Evolutionary conservation across 2,329 filamentous ascomycete genomes (phyloP), one percentile per base, ranked within the genome.

Genomic region (Camptophora hylomeconis): DNA sequence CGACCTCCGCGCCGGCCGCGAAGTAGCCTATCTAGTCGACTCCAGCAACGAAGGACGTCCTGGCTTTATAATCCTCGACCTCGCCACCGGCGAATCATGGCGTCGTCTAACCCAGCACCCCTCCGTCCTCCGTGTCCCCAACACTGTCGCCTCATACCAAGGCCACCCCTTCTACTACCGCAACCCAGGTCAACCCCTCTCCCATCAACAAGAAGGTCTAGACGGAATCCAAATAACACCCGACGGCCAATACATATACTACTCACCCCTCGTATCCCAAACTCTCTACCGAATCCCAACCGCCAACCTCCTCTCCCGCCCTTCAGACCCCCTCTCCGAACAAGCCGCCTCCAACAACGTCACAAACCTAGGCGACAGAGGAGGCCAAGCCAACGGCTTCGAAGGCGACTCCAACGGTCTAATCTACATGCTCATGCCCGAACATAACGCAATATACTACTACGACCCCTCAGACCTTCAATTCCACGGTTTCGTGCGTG

Each of bases 351-450:
- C 51, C n/a, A 52, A 58, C 29, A 63, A 63, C 28, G 60, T 67
- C 7, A 53, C 52, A 4, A 54, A 48, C 16, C 55, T 62, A 8
- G 63, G 61, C 8, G 51, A 60, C 32, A 48, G 58, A 2, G 60
- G 60, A 4, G 57, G 57, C 1, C 53, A 61, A 17, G 57, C 54
- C 5, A 62, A 63, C 32, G 58, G 58, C 2, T 64, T 61, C 37
- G 49, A 58, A 10, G 53, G 53, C 7, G 58, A 64, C 31, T 52
- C 41, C 15, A 51, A 58, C 11, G 58, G 60, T 1, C 48, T 56
- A 6, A 49, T 63, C 8, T 63, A 62, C 33, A 58, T 61, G 50
- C 46, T 58, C 15, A 63, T 63, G 54, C 59, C 58, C 1, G 50
- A 53, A 36, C 48, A 57, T 11, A 63, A 63, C 33, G 57, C 56